phyloP scores from a whole-genome alignment of 2,329 filamentous ascomycete species.

The Lanzia echinophila region DNA sequence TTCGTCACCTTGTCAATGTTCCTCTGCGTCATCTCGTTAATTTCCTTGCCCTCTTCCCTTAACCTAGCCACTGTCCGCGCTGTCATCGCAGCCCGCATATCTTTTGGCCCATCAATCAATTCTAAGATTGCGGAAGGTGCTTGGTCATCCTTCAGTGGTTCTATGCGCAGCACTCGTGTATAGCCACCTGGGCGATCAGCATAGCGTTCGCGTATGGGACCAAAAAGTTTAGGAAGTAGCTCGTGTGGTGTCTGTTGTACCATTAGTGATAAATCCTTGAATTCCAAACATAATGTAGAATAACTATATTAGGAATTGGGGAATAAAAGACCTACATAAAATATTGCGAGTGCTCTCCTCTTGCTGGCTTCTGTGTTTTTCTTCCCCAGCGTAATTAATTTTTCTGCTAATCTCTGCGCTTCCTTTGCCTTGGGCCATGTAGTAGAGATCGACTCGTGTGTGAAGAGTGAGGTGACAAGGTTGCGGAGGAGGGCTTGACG shows the following conservation, averaged over 20 bases:
- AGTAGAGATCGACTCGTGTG: constrained; percentile 88
- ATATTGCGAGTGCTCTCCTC: constrained; percentile 68
- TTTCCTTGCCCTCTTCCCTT: constrained; percentile 44
- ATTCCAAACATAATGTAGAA: too few species aligned
- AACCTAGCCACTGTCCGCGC: constrained; percentile 73
- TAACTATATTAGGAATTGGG: background rate
- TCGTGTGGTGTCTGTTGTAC: constrained; percentile 54
- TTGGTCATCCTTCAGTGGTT: constrained; percentile 82
- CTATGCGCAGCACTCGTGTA: constrained; percentile 87
- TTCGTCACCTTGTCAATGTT: constrained; percentile 81
- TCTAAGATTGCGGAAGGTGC: constrained; percentile 86
- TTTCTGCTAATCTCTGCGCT: constrained; percentile 86
- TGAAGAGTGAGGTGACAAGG: constrained; percentile 88
- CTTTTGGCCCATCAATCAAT: constrained; percentile 87
- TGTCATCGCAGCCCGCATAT: constrained; percentile 92
- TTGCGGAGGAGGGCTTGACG: constrained; percentile 90
- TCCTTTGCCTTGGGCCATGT: constrained; percentile 98
- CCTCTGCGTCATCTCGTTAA: constrained; percentile 65
- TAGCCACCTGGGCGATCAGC: constrained; percentile 77
- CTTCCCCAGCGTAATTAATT: constrained; percentile 90
- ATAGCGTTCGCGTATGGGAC: constrained; percentile 74
- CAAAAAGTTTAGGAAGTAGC: constrained; percentile 81
- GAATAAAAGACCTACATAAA: constrained; percentile 61
- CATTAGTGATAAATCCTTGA: too few species aligned
- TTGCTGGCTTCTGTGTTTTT: constrained; percentile 79